Percentiles rank a stretch among this genome's conserved stretches.
Conservation (phyloP, 805 yeast species). For the Zygoascus biomembranicola region DNA sequence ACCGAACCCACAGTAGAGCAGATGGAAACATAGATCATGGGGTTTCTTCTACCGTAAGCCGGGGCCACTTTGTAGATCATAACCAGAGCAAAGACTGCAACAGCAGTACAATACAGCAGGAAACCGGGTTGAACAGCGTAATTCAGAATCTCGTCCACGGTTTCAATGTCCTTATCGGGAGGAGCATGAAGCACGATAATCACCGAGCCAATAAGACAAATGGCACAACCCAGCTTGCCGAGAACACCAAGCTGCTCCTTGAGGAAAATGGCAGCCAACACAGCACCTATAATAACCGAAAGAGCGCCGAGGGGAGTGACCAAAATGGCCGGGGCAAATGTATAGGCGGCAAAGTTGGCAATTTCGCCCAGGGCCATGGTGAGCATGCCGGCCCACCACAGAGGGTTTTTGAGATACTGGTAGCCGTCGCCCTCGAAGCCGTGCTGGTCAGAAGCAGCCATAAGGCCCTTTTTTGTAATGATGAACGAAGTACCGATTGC, state of each 20-base stretch:
- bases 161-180: constrained; percentile 79
- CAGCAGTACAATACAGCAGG: constrained; percentile 53
- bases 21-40: constrained; percentile 82
- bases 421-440: constrained; percentile 67
- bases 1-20: constrained; percentile 88
- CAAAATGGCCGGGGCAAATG: constrained; percentile 88
- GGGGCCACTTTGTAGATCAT: constrained; percentile 85
- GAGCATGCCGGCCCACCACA: constrained; percentile 91
- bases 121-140: constrained; percentile 74
- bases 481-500: constrained; percentile 90
- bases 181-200: constrained; percentile 89
- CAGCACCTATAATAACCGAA: constrained; percentile 86
- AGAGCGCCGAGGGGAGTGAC: constrained; percentile 91
- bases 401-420: constrained; percentile 71
- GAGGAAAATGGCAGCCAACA: constrained; percentile 73
- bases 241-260: constrained; percentile 81
- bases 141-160: constrained; percentile 77
- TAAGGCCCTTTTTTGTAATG: constrained; percentile 78
- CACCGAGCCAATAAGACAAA: constrained; percentile 79
- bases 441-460: constrained; percentile 54
- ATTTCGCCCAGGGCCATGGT: constrained; percentile 87
- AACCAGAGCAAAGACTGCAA: constrained; percentile 58
- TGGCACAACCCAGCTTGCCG: constrained; percentile 90
- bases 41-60: constrained; percentile 65
- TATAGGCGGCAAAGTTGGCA: constrained; percentile 90